Evolutionary conservation across 768 basidiomycete genomes (phyloP), one percentile per base, ranked within the genome.

Genomic region (Candolleomyces eurysporus): DNA sequence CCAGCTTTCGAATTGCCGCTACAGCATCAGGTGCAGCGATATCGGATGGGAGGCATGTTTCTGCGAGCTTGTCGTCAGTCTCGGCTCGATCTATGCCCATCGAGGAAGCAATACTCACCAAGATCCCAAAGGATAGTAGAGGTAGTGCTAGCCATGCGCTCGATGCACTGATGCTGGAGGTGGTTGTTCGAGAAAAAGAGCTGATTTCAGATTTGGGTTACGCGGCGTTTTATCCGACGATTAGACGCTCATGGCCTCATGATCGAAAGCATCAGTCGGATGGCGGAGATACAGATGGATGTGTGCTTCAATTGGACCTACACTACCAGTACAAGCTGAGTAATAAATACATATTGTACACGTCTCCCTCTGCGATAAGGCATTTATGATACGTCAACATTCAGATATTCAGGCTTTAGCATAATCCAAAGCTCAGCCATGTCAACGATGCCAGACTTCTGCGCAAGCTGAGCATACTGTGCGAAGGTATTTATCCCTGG

Each of bases 381-480:
- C 19, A 7, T 7, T 46, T 13, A 17, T 1, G 17, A 52, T 49
- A 58, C 3, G 21, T 58, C 62, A 36, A 64, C 58, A 45, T 66
- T 61, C 49, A 69, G 61, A 67, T 70, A 71, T 14, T 69, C 69
- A 39, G 72, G 67, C 14, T 64, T 64, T 46, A 78, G 63, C 5
- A 68, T 59, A 21, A 76, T 71, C 80, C 80, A 82, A 4, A 73
- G 72, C 30, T 63, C 77, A n/a, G 79, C 79, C 19, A 71, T 69
- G 46, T 75, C 68, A 59, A 81, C 65, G 32, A 82, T 67, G 26
- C 71, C 73, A 6, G 67, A 69, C 57, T 75, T 67, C 21, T 68
- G 67, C 17, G 81, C 81, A 58, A 69, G 60, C 16, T 54, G 64
- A 14, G 73, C 51, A 60, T 80, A 82, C 30, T 75, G 72, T 19